phyloP scores from a whole-genome alignment of 164 flowering plant genomes.

The Aristolochia fimbriata region DNA sequence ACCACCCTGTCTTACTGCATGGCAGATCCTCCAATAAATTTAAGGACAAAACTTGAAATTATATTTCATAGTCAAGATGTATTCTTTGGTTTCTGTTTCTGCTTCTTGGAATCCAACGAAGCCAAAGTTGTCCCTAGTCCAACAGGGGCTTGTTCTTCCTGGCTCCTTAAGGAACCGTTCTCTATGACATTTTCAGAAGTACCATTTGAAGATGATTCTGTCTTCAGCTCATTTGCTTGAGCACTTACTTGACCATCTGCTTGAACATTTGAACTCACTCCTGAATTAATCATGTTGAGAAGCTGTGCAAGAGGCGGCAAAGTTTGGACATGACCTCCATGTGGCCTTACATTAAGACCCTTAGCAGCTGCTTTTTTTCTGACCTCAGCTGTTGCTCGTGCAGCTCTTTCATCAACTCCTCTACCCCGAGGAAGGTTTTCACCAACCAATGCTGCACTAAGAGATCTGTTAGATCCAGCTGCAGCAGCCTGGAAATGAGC shows the following conservation, averaged over 20 bases:
- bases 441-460: conserved; percentile 45
- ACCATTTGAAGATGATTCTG: conserved; percentile 22
- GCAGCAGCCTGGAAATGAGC: conserved; percentile 69
- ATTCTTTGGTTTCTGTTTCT: conserved; percentile 47
- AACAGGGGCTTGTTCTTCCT: conserved; percentile 46
- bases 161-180: conserved; percentile 17
- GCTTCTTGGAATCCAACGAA: conserved; percentile 59
- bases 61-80: conserved; percentile 17
- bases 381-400: conserved; percentile 78
- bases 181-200: conserved; percentile 11
- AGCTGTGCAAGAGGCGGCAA: conserved; percentile 59
- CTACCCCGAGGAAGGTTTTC: conserved; percentile 70
- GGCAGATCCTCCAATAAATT: background rate
- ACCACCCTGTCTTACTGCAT: too few species aligned
- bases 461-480: conserved; percentile 52
- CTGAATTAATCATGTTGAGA: conserved; percentile 57
- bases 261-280: conserved; percentile 30
- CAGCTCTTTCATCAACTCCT: conserved; percentile 83
- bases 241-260: conserved; percentile 14
- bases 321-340: conserved; percentile 63
- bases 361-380: conserved; percentile 86
- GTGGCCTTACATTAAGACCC: conserved; percentile 62
- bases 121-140: conserved; percentile 70
- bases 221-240: conserved; percentile 19
- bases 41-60: background rate